Conservation (phyloP, 768 basidiomycete genomes). For the Boletus rubescentipes region DNA sequence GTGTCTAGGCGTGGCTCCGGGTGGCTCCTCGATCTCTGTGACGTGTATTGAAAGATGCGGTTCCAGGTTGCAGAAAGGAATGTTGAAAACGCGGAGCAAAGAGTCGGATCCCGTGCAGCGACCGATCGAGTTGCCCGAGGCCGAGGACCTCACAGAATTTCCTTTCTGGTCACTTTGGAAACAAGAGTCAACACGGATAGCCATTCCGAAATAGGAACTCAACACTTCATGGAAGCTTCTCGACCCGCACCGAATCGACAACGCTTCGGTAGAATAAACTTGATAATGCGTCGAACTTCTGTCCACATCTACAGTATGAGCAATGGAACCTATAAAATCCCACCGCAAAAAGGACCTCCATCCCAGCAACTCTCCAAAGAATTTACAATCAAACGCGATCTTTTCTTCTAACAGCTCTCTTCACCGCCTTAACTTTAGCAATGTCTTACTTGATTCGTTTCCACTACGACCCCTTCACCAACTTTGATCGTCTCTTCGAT, state of each 20-base stretch:
- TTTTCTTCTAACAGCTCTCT: neutral
- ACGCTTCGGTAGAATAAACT: neutral
- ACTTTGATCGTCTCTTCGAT: neutral
- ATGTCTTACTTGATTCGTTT: slow-evolving; percentile 2
- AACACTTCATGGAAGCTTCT: neutral
- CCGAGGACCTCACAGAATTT: no score
- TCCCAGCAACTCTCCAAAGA: neutral
- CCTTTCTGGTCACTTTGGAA: neutral
- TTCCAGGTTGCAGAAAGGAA: no score
- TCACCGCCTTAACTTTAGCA: slow-evolving; percentile 2
- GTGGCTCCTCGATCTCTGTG: no score
- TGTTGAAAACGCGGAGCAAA: no score
- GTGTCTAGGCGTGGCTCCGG: no score
- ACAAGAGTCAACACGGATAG: neutral
- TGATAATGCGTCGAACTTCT: neutral
- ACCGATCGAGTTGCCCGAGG: no score
- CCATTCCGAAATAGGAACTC: slow-evolving; percentile 1
- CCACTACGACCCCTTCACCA: slow-evolving; percentile 1
- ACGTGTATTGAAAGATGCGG: no score
- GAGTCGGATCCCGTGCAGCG: no score
- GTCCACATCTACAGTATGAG: neutral
- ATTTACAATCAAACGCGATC: neutral
- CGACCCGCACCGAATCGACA: neutral
- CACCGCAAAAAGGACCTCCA: neutral
- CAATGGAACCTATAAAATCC: neutral